These are phyloP conservation scores for Penicillium riverlandense DNA, from an alignment of 495 filamentous ascomycete genomes.

Conservation along the genomic window DNA sequence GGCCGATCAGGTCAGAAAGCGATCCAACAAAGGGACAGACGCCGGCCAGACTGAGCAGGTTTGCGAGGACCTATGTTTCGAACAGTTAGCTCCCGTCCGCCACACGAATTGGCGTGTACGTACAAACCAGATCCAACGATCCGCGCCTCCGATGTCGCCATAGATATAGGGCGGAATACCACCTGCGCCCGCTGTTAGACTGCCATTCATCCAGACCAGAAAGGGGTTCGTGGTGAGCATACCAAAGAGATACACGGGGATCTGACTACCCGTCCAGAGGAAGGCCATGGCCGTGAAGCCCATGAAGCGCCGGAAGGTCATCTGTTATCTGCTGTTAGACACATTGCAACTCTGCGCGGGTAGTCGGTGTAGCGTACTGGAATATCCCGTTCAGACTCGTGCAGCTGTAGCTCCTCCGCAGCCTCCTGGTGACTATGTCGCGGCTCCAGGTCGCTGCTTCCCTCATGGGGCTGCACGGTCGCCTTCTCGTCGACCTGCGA, in stretches of 20 bases:
- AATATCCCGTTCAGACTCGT: slow-evolving; percentile 16
- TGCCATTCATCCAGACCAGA: too few species aligned
- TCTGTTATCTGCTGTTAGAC: slow-evolving; percentile 24
- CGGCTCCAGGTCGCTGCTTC: slow-evolving; percentile 7
- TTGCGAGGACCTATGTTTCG: slow-evolving; percentile 43
- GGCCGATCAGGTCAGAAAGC: slow-evolving; percentile 61
- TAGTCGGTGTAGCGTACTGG: slow-evolving; percentile 3
- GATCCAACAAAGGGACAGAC: slow-evolving; percentile 69
- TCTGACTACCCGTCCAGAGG: slow-evolving; percentile 59
- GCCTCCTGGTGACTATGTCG: slow-evolving; percentile 21
- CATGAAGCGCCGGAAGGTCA: slow-evolving; percentile 52
- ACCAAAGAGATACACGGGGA: slow-evolving; percentile 58
- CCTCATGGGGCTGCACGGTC: slow-evolving; percentile 5
- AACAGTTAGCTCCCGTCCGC: neutral
- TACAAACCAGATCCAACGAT: slow-evolving; percentile 68
- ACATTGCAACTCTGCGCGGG: neutral
- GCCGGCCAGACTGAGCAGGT: slow-evolving; percentile 59
- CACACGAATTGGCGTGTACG: slow-evolving; percentile 1
- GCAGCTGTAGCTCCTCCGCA: slow-evolving; percentile 12
- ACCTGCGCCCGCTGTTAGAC: slow-evolving; percentile 16
- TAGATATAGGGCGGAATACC: slow-evolving; percentile 61
- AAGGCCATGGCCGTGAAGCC: slow-evolving; percentile 58
- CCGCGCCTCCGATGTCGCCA: slow-evolving; percentile 53
- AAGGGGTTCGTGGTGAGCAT: neutral
- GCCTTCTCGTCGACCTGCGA: slow-evolving; percentile 21